Percentiles rank a stretch among this genome's conserved stretches.
phyloP scores from a whole-genome alignment of 208 protist genomes.

The Trypanosoma boissoni region DNA sequence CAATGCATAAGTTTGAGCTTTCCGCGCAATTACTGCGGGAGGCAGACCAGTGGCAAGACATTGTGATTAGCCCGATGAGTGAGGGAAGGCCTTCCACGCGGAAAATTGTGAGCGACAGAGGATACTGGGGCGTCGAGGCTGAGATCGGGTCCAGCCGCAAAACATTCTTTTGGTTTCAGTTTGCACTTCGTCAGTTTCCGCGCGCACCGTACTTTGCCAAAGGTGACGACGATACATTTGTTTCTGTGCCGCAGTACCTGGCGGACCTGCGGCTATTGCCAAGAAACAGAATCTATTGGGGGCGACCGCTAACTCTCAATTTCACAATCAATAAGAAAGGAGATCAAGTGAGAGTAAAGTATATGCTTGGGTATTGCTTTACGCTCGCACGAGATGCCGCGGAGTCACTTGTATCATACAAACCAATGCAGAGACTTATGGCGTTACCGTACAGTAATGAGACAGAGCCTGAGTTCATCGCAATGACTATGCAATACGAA shows the following conservation, averaged over 20 bases:
- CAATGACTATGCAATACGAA: not conserved
- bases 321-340: not conserved
- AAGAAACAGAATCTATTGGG: not conserved
- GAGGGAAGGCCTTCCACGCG: not conserved
- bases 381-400: conserved; percentile 2
- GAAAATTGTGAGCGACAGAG: not conserved
- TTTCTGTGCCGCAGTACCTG: no score
- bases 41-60: no score
- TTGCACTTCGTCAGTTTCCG: not conserved
- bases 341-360: not conserved
- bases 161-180: not conserved
- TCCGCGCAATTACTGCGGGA: no score
- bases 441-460: not conserved
- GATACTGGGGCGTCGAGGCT: conserved; percentile 1
- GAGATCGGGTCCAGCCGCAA: no score
- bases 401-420: not conserved
- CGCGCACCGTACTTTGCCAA: not conserved
- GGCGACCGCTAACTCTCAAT: not conserved
- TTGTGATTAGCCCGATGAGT: not conserved
- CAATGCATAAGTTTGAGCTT: no score
- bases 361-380: not conserved
- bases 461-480: not conserved
- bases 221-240: no score
- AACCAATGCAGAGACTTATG: not conserved
- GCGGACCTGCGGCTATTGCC: not conserved